Base-by-base conservation (phyloP, 2,329 filamentous ascomycete genomes). In the Fusarium sp. region DNA sequence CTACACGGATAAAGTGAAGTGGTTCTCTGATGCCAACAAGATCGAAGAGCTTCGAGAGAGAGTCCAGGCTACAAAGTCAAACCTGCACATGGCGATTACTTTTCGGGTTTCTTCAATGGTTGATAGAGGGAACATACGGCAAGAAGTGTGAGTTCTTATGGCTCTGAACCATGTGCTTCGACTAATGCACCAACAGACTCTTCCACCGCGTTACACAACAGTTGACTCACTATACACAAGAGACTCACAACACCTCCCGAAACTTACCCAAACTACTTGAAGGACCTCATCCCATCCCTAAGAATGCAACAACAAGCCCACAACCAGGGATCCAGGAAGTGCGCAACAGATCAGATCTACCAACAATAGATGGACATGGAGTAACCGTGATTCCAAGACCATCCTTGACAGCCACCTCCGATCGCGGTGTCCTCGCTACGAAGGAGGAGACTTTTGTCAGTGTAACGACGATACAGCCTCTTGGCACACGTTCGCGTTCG, bases 251-350 rank as follows among this genome's bases (percentile, higher is more conserved):
- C 0, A 4, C 18, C 3, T 12, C 26, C 3, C 43, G 35, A 4
- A 4, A 0, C 1, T 10, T 23, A 2, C 21, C n/a, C 0, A 20
- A 6, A 0, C 5, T 39, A 18, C 16, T 15, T 1, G 16, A 39
- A 1, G 2, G 1, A 0, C 6, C 20, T 2, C 4, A 4, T 0
- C 0, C 3, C 5, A 6, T 2, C 2, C 5, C 4, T 2, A 18
- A 11, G 7, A 2, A 2, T 0, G 16, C 16, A 6, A 1, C 1
- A 3, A 15, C 7, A 7, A 5, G 10, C 0, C 3, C 2, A 21
- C 3, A 10, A 3, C 11, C 5, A 0, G 3, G 3, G 15, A 9
- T 6, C 0, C 23, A 42, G 23, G 5, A 16, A 9, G 9, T 20
- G 1, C 16, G 11, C 8, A 12, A 16, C 5, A 16, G 8, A 15